Conservation (phyloP, 2,329 filamentous ascomycete genomes). For the Botrytis porri region DNA sequence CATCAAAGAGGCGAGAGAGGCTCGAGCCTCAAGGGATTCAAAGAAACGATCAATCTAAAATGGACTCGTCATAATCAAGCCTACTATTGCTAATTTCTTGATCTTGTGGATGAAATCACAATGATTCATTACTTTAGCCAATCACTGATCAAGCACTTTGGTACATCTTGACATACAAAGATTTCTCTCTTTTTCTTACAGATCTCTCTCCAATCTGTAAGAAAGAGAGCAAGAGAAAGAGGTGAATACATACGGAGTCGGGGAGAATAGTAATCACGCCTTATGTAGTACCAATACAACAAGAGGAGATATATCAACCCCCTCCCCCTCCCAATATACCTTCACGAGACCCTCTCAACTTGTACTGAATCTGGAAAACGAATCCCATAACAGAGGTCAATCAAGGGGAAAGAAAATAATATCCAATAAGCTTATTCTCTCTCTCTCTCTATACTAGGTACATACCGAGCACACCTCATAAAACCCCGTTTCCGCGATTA, state of each 20-base stretch:
- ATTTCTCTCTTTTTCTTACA: too few relatives aligned
- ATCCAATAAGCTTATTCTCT: background rate
- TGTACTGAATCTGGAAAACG: background rate
- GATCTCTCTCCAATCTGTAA: background rate
- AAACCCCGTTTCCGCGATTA: background rate
- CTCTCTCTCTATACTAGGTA: too few relatives aligned
- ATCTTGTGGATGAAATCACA: too few relatives aligned
- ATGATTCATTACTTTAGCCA: too few relatives aligned
- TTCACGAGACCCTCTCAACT: conserved; percentile 6
- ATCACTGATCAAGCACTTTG: too few relatives aligned
- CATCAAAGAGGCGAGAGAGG: background rate
- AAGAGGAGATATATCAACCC: background rate
- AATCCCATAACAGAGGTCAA: background rate
- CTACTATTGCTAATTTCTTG: background rate
- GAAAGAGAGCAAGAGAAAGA: background rate
- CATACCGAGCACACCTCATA: background rate
- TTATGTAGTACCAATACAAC: background rate
- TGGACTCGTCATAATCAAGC: background rate
- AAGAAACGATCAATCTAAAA: background rate
- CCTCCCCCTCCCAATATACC: too few relatives aligned
- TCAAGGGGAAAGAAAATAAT: background rate
- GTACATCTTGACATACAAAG: too few relatives aligned
- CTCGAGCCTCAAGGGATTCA: background rate
- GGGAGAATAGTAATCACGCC: background rate
- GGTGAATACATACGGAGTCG: background rate